Percentiles rank a stretch among this genome's conserved stretches.
These are phyloP conservation scores for Chloromonas sp. DNA, from an alignment of 163 green algal species.

Conservation along the genomic window DNA sequence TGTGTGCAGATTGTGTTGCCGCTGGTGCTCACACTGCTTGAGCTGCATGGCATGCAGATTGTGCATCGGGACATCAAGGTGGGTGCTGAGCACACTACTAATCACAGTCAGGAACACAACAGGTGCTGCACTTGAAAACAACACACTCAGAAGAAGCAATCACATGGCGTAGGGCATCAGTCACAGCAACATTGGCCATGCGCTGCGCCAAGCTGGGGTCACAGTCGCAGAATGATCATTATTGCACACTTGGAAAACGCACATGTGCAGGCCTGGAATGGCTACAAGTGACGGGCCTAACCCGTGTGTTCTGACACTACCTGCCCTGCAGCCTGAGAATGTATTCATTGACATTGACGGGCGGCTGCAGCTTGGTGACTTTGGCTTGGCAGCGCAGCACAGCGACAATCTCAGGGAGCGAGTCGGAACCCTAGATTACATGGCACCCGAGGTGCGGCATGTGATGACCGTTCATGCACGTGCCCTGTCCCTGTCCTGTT, in stretches of 20 bases:
- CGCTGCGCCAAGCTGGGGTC: no score
- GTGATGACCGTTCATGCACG: no score
- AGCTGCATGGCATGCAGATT: conserved; percentile 59
- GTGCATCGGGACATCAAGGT: conserved; percentile 35
- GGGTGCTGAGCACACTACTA: background rate
- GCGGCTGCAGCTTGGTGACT: conserved; percentile 63
- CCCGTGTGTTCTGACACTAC: no score
- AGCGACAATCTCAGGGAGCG: conserved; percentile 40
- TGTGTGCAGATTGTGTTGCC: conserved; percentile 22
- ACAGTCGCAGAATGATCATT: no score
- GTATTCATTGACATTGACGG: conserved; percentile 58
- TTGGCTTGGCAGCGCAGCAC: conserved; percentile 57
- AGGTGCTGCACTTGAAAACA: no score
- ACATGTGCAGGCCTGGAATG: no score
- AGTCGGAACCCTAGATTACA: conserved; percentile 59
- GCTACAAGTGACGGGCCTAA: no score
- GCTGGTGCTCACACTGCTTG: conserved; percentile 8
- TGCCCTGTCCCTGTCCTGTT: background rate
- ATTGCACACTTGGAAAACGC: no score
- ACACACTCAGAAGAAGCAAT: no score
- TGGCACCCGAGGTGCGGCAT: conserved; percentile 36
- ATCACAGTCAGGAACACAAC: conserved; percentile 10
- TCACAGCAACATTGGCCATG: no score
- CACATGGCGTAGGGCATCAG: no score
- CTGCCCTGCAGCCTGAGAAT: conserved; percentile 54